phyloP scores from a whole-genome alignment of 176 grass and related monocot species.

The Avena atlantica region DNA sequence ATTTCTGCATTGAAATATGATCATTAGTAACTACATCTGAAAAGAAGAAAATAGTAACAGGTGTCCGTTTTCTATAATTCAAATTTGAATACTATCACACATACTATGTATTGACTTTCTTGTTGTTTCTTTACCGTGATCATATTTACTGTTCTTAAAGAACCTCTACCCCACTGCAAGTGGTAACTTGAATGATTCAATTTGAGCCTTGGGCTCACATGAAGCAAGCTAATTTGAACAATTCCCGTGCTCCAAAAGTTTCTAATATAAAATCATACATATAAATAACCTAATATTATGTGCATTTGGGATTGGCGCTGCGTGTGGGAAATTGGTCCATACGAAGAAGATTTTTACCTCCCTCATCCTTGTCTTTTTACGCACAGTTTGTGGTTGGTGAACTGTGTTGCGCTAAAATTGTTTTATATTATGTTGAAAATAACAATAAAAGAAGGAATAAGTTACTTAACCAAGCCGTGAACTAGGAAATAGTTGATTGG shows the following conservation, averaged over 20 bases:
- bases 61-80: conserved; percentile 31
- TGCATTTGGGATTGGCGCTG: not conserved
- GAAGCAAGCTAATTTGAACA: not conserved
- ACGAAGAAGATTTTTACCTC: not conserved
- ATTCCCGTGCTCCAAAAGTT: not conserved
- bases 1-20: conserved; percentile 69
- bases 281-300: conserved; percentile 1
- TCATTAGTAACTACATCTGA: conserved; percentile 24
- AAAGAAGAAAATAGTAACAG: conserved; percentile 28
- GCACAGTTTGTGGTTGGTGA: not conserved
- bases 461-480: not conserved
- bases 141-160: conserved; percentile 27
- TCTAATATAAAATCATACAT: not conserved
- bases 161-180: not conserved
- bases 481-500: not conserved
- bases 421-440: not conserved
- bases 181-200: conserved; percentile 8
- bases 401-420: not conserved
- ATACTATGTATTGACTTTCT: not conserved
- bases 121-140: not conserved
- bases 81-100: conserved; percentile 32
- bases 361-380: not conserved
- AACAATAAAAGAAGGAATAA: not conserved
- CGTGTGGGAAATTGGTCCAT: not conserved
- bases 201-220: not conserved